phyloP scores from a whole-genome alignment of 305 asterid species.

The Fraxinus platypoda region DNA sequence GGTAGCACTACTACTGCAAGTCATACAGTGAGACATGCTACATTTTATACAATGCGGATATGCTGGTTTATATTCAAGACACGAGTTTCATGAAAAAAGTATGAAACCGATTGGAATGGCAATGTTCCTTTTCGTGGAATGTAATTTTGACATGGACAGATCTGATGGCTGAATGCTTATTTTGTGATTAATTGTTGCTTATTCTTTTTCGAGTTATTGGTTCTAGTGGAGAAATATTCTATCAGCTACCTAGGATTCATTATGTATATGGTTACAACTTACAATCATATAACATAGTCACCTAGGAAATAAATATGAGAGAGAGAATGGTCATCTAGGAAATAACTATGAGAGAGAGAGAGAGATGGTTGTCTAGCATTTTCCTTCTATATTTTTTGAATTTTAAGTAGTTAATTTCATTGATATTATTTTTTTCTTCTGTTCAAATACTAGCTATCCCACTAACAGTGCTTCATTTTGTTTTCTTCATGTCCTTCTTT shows the following conservation, averaged over 20 bases:
- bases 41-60: neutral
- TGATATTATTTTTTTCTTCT: neutral
- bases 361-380: neutral
- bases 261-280: neutral
- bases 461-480: slow-evolving; percentile 25
- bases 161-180: neutral
- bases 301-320: neutral
- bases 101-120: neutral
- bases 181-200: neutral
- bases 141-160: neutral
- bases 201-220: neutral
- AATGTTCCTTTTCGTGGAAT: neutral
- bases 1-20: neutral
- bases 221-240: neutral
- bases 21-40: neutral
- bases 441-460: slow-evolving; percentile 1
- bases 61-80: neutral
- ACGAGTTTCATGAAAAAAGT: neutral
- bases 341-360: neutral
- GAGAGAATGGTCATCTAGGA: too few relatives aligned
- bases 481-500: slow-evolving; percentile 1
- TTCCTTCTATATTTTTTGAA: neutral
- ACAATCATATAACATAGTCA: neutral
- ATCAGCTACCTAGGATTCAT: neutral
- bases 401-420: neutral